Evolutionary conservation across 257 asterid species (phyloP).

Genomic region (Solanum neorickii): DNA sequence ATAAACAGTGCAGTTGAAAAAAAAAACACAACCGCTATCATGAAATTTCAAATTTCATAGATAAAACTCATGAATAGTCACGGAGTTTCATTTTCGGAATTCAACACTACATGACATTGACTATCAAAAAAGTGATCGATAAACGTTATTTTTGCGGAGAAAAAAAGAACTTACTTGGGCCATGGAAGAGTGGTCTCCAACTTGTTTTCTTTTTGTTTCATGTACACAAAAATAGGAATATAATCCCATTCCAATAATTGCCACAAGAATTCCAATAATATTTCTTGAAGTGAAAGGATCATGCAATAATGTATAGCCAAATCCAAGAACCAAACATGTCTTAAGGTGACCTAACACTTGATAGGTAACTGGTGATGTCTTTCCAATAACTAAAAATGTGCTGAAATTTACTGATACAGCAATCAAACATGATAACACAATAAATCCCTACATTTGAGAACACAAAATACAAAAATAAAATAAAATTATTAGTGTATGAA

Average conservation of each 20-base stretch:
- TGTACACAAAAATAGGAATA: constrained; percentile 74
- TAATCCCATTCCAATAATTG: constrained; percentile 76
- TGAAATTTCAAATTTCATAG: background rate
- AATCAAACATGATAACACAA: constrained; percentile 68
- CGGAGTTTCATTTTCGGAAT: background rate
- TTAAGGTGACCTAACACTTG: constrained; percentile 85
- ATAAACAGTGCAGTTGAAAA: rapidly evolving
- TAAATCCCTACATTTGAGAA: constrained; percentile 44
- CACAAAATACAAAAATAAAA: background rate
- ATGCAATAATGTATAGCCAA: constrained; percentile 75
- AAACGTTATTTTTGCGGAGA: background rate
- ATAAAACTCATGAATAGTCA: background rate
- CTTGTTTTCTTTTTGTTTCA: constrained; percentile 57
- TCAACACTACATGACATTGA: background rate
- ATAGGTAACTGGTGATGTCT: constrained; percentile 92
- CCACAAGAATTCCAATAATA: constrained; percentile 62
- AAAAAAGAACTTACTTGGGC: constrained; percentile 23
- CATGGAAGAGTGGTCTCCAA: constrained; percentile 28
- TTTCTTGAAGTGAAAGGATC: constrained; percentile 78
- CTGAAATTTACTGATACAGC: constrained; percentile 91
- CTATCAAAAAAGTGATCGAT: background rate
- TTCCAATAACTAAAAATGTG: constrained; percentile 85
- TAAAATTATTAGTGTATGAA: background rate
- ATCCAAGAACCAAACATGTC: constrained; percentile 81
- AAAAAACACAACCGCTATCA: background rate